Evolutionary conservation across 495 filamentous ascomycete species (phyloP), one percentile per base, ranked within the genome.

Genomic region (Tuber microsphaerosporum): DNA sequence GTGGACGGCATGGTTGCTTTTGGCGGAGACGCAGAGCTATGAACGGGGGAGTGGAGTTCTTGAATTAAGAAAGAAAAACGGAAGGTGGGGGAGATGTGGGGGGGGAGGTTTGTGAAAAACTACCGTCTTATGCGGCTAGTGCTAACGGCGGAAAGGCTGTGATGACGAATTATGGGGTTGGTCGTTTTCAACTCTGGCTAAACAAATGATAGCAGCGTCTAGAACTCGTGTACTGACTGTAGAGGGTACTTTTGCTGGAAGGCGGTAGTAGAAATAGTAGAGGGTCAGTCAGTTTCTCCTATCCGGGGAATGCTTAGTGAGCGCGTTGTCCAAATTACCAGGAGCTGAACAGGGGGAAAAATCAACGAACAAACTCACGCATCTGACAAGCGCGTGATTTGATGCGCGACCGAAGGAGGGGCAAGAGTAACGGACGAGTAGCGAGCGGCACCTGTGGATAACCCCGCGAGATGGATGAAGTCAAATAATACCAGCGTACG

Each of bases 1-100:
- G 68, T 44, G 39, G 78, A 80, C 48, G 71, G 70, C 77, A 79
- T 79, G 46, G 20, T 79, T 79, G 70, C 61, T 71, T 79, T 78
- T 79, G 39, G 51, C 43, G 42, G 31, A 68, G 22, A 51, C 26
- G 19, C 26, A 39, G 48, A 71, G 56, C 4, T 65, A n/a, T 44
- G 51, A 37, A 17, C 42, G 42, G 42, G 42, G 69, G 16, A 61
- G n/a, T 26, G 46, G 42, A 70, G n/a, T 37, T 74, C 43, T 68
- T 71, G 73, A 31, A 75, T 70, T 70, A 16, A 31, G 56, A 46
- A 46, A 19, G 45, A 31, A 22, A 70, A 69, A 44, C 51, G n/a
- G 71, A 75, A 69, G 68, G 69, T 37, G 75, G 69, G 69, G 31
- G 44, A 48, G 70, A 70, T 51, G 73, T 61, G 68, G 65, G 45